These are phyloP conservation scores for Pseudonitzschia multistriata DNA, from an alignment of 108 stramenopile genomes.

Conservation along the genomic window DNA sequence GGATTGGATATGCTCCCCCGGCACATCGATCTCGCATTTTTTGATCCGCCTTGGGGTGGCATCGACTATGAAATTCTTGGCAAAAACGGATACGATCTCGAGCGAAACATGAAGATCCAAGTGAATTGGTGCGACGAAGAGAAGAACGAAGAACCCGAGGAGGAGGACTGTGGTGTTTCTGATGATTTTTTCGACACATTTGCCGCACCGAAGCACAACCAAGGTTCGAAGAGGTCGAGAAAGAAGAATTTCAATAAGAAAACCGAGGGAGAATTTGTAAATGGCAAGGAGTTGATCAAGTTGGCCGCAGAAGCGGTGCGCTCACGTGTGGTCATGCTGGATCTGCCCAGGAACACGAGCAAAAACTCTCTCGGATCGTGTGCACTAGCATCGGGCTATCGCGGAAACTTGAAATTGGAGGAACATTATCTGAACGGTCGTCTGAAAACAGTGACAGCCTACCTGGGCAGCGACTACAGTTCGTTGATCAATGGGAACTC, in stretches of 20 bases:
- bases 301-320: slow-evolving; percentile 73
- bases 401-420: slow-evolving; percentile 78
- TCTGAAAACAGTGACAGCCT: slow-evolving; percentile 88
- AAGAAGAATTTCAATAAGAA: slow-evolving; percentile 43
- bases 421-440: slow-evolving; percentile 86
- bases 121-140: slow-evolving; percentile 35
- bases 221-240: slow-evolving; percentile 28
- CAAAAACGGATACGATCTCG: slow-evolving; percentile 82
- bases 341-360: slow-evolving; percentile 79
- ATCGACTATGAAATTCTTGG: slow-evolving; percentile 77
- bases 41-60: slow-evolving; percentile 89
- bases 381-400: slow-evolving; percentile 80
- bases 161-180: slow-evolving; percentile 10
- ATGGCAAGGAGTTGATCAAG: slow-evolving; percentile 68
- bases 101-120: slow-evolving; percentile 81
- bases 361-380: slow-evolving; percentile 63
- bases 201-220: slow-evolving; percentile 10
- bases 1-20: slow-evolving; percentile 66
- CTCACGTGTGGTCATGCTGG: slow-evolving; percentile 66
- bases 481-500: slow-evolving; percentile 23
- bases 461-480: slow-evolving; percentile 58
- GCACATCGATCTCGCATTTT: slow-evolving; percentile 75
- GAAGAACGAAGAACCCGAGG: slow-evolving; percentile 31
- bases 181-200: slow-evolving; percentile 57
- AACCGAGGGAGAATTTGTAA: slow-evolving; percentile 41